These are phyloP conservation scores for Rhodosporidiobolus odoratus DNA, from an alignment of 768 basidiomycete genomes.

Conservation along the genomic window DNA sequence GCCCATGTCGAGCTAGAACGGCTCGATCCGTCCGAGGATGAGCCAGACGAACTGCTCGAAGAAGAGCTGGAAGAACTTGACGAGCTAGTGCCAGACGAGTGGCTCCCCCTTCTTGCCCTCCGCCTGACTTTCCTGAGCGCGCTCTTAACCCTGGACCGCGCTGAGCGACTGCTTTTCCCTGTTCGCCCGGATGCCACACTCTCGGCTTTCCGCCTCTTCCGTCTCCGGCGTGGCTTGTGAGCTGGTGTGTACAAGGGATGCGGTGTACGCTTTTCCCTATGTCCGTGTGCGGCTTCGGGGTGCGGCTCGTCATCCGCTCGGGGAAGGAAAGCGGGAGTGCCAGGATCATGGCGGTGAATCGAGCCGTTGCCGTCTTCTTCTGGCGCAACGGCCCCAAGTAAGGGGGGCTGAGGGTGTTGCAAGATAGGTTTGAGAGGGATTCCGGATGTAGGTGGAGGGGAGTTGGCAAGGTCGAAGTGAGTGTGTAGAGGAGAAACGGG, in stretches of 20 bases:
- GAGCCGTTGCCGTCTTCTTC: not conserved
- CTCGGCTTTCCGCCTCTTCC: slow-evolving; percentile 2
- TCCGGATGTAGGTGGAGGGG: not conserved
- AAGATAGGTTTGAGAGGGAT: slow-evolving; percentile 24
- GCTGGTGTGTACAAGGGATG: slow-evolving; percentile 38
- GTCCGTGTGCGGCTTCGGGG: slow-evolving; percentile 10
- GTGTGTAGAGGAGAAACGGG: slow-evolving; percentile 6
- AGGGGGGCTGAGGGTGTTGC: not conserved
- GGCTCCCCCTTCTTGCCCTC: slow-evolving; percentile 1
- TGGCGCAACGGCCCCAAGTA: not conserved
- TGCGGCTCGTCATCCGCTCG: slow-evolving; percentile 27
- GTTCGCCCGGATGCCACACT: slow-evolving; percentile 26
- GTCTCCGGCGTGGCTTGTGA: slow-evolving; percentile 13
- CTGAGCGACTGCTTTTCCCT: slow-evolving; percentile 14
- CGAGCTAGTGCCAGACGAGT: slow-evolving; percentile 21
- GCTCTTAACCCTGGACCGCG: slow-evolving; percentile 17
- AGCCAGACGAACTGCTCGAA: slow-evolving; percentile 44
- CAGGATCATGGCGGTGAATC: slow-evolving; percentile 12
- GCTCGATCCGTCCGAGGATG: slow-evolving; percentile 31
- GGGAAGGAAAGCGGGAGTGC: slow-evolving; percentile 22
- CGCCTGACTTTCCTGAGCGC: slow-evolving; percentile 29
- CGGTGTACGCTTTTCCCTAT: slow-evolving; percentile 14
- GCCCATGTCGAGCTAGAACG: slow-evolving; percentile 43
- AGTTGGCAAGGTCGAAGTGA: slow-evolving; percentile 24
- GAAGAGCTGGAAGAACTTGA: slow-evolving; percentile 53